Base-by-base conservation (phyloP, 139 green algal genomes). In the Cymbomonas tetramitiformis region DNA sequence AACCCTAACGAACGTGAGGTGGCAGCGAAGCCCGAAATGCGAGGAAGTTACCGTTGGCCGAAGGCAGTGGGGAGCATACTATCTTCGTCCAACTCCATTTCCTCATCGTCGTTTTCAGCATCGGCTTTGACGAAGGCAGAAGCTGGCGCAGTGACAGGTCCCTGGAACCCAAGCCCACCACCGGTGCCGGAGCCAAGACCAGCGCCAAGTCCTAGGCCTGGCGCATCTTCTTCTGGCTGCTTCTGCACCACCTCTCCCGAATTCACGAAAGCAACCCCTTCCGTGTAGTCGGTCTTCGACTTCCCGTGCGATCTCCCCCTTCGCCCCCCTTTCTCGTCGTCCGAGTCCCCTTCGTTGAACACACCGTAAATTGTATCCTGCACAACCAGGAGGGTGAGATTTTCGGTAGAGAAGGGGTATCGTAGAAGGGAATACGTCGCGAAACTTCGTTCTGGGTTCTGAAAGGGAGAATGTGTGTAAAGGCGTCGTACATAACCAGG, bases 61-160 rank as follows among this genome's bases (percentile, higher is more conserved):
- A 60, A 60, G 38, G 52, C 38, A 24, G 25, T 49, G 25, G 52
- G 52, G 1, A 60, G 40, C 34, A 60, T 31, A 31, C 49, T 38
- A 18, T 46, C 30, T 21, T 56, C 49, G 7, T 58, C 51, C 19
- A 25, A 26, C 7, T 58, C 51, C 6, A 48, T 21, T 47, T 58
- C 51, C 2, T 47, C 29, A 12, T 46, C 26, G n/a, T 46, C 30
- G 25, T 29, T 12, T 52, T 24, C n/a, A 3, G 30, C n/a, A 3
- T 38, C 19, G 18, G 23, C 24, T 25, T 6, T 2, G 18, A 23
- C 47, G 5, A 30, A 26, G 30, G 44, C 12, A 15, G 44, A n/a
- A 25, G n/a, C 44, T 12, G 19, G 15, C 12, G 10, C 28, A 18
- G 32, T 57, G 18, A 15, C 24, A 33, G 9, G 3, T 2, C 46